Percentiles rank a stretch among this genome's conserved stretches.
Conservation (phyloP, 768 basidiomycete genomes). For the Sporobolomyces phaffii region DNA sequence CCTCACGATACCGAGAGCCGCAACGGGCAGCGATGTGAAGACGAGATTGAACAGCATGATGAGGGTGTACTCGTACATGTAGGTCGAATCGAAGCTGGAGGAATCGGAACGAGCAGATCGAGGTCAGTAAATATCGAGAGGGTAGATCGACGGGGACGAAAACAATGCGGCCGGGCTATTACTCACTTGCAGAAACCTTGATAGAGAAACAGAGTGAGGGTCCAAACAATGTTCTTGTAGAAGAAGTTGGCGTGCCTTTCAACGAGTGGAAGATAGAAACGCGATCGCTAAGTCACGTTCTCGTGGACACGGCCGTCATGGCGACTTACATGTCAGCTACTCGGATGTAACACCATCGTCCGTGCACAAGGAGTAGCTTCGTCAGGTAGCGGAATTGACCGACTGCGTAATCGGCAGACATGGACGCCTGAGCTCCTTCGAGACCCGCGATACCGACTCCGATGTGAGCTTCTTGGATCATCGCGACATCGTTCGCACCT, state of each 20-base stretch:
- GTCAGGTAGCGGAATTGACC: slow-evolving; percentile 91
- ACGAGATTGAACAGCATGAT: slow-evolving; percentile 82
- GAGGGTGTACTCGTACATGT: slow-evolving; percentile 91
- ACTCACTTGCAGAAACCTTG: slow-evolving; percentile 75
- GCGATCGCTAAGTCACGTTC: no score
- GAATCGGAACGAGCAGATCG: neutral
- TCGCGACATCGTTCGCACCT: slow-evolving; percentile 89
- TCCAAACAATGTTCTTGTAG: slow-evolving; percentile 90
- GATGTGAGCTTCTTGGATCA: slow-evolving; percentile 99
- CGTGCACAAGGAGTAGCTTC: slow-evolving; percentile 84
- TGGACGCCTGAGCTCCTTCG: slow-evolving; percentile 95
- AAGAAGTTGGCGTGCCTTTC: slow-evolving; percentile 79
- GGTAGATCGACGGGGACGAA: no score
- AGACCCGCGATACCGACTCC: slow-evolving; percentile 88
- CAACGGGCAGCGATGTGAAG: slow-evolving; percentile 91
- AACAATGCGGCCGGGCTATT: no score
- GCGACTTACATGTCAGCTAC: slow-evolving; percentile 76
- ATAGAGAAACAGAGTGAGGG: slow-evolving; percentile 89
- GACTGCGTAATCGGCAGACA: slow-evolving; percentile 98
- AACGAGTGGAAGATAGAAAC: no score
- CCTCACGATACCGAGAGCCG: slow-evolving; percentile 71
- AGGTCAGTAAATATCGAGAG: neutral
- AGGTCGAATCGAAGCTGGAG: slow-evolving; percentile 84
- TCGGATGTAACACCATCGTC: slow-evolving; percentile 93
- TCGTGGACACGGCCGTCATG: no score